phyloP scores from a whole-genome alignment of 495 filamentous ascomycete species.

The Aspergillus conjunctus region DNA sequence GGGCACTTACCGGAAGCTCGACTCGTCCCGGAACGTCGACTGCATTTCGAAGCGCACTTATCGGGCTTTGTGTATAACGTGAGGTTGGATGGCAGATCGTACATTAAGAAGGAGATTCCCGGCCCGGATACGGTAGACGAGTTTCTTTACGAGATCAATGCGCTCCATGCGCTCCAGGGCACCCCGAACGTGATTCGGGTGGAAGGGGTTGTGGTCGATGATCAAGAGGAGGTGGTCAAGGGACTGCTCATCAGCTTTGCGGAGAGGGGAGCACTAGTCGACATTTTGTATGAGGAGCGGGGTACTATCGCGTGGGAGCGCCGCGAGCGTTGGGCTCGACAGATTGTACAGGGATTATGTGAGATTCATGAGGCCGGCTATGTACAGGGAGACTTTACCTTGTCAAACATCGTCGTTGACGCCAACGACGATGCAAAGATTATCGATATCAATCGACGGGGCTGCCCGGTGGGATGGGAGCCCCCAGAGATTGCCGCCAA shows the following conservation, averaged over 20 bases:
- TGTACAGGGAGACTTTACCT: slow-evolving; percentile 95
- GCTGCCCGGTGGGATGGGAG: slow-evolving; percentile 97
- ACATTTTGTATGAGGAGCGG: slow-evolving; percentile 80
- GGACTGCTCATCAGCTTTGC: slow-evolving; percentile 90
- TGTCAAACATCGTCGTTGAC: slow-evolving; percentile 97
- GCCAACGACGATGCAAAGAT: slow-evolving; percentile 84
- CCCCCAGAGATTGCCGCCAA: slow-evolving; percentile 87
- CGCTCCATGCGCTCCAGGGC: slow-evolving; percentile 73
- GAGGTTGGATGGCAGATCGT: slow-evolving; percentile 61
- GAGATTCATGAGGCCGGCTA: slow-evolving; percentile 97
- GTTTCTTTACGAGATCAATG: slow-evolving; percentile 97
- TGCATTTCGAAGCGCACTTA: slow-evolving; percentile 87
- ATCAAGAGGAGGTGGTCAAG: slow-evolving; percentile 72
- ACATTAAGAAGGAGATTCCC: slow-evolving; percentile 98
- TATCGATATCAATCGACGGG: slow-evolving; percentile 96
- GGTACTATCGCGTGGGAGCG: slow-evolving; percentile 67
- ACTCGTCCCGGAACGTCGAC: slow-evolving; percentile 67
- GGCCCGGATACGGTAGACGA: slow-evolving; percentile 96
- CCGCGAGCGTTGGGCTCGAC: slow-evolving; percentile 87
- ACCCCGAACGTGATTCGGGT: slow-evolving; percentile 83
- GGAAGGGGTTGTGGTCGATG: slow-evolving; percentile 86
- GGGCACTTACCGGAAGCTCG: slow-evolving; percentile 68
- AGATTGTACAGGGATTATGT: slow-evolving; percentile 86
- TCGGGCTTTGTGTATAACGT: slow-evolving; percentile 99
- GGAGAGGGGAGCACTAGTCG: slow-evolving; percentile 84